Conservation (phyloP, 768 basidiomycete species). For the Hemileccinum impolitum region DNA sequence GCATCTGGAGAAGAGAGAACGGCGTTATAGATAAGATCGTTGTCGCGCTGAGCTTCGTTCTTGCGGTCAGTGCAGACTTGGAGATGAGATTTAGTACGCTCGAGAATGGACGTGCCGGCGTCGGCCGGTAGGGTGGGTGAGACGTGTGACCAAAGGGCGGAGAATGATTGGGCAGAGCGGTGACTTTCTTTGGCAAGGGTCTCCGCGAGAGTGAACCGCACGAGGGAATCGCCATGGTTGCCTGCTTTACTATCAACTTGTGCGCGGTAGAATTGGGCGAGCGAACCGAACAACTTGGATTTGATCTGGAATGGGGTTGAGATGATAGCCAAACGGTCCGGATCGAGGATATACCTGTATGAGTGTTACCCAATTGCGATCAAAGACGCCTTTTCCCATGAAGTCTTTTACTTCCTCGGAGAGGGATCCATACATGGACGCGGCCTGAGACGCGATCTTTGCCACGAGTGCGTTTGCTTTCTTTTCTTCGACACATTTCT, state of each 20-base stretch:
- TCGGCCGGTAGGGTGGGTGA: slow-evolving; percentile 87
- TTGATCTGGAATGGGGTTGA: slow-evolving; percentile 60
- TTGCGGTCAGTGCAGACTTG: slow-evolving; percentile 74
- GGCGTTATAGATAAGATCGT: slow-evolving; percentile 97
- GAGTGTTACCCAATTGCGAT: slow-evolving; percentile 88
- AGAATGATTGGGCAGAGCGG: slow-evolving; percentile 64
- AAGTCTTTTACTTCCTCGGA: slow-evolving; percentile 95
- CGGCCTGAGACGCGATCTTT: slow-evolving; percentile 82
- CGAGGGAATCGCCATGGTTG: slow-evolving; percentile 85
- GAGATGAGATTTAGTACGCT: slow-evolving; percentile 81
- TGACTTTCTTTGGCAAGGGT: slow-evolving; percentile 79
- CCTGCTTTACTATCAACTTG: slow-evolving; percentile 70
- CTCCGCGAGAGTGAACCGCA: slow-evolving; percentile 75
- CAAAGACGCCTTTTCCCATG: slow-evolving; percentile 93
- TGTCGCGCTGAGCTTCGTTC: slow-evolving; percentile 78
- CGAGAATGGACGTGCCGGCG: slow-evolving; percentile 71
- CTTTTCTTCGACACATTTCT: slow-evolving; percentile 93
- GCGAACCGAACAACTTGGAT: slow-evolving; percentile 81
- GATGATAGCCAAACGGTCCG: background rate
- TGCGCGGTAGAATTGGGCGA: slow-evolving; percentile 84
- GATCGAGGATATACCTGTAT: slow-evolving; percentile 55
- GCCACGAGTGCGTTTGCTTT: slow-evolving; percentile 73
- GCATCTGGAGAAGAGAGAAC: slow-evolving; percentile 76
- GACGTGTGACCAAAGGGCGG: slow-evolving; percentile 65
- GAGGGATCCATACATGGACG: slow-evolving; percentile 76